Conservation (phyloP, 2,329 filamentous ascomycete genomes). For the Phaeomoniella chlamydospora region DNA sequence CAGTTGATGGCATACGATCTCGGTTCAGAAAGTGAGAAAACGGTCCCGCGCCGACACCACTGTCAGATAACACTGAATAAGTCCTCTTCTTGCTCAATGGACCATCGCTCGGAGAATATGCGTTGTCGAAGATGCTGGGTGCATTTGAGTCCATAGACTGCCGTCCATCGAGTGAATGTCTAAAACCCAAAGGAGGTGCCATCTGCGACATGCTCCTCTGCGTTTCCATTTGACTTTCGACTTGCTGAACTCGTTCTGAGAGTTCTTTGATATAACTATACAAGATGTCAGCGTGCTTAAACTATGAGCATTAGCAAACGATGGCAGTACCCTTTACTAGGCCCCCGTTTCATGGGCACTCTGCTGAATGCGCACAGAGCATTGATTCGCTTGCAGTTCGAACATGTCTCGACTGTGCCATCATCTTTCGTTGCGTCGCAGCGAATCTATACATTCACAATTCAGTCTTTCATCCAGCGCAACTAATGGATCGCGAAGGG, state of each 20-base stretch:
- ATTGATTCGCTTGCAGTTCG: conserved; percentile 65
- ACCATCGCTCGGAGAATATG: conserved; percentile 32
- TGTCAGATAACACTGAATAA: conserved; percentile 31
- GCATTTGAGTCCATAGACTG: conserved; percentile 1
- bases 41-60: conserved; percentile 22
- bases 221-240: conserved; percentile 59
- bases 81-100: conserved; percentile 30
- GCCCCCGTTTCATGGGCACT: conserved; percentile 75
- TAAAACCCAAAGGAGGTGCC: conserved; percentile 27
- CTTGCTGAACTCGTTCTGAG: conserved; percentile 66
- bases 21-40: conserved; percentile 7
- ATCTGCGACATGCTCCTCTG: conserved; percentile 28
- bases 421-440: conserved; percentile 70
- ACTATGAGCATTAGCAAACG: not conserved
- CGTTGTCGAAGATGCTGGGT: conserved; percentile 23
- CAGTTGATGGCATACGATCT: conserved; percentile 8
- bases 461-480: not conserved
- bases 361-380: conserved; percentile 73
- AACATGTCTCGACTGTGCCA: conserved; percentile 50
- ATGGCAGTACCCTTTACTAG: conserved; percentile 63
- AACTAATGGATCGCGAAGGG: conserved; percentile 2
- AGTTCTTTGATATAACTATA: conserved; percentile 78
- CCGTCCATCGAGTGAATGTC: conserved; percentile 10
- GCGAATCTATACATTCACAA: conserved; percentile 42
- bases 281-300: conserved; percentile 9